Conservation (phyloP, 2,329 filamentous ascomycete genomes). For the Aureobasidium mangrovei region DNA sequence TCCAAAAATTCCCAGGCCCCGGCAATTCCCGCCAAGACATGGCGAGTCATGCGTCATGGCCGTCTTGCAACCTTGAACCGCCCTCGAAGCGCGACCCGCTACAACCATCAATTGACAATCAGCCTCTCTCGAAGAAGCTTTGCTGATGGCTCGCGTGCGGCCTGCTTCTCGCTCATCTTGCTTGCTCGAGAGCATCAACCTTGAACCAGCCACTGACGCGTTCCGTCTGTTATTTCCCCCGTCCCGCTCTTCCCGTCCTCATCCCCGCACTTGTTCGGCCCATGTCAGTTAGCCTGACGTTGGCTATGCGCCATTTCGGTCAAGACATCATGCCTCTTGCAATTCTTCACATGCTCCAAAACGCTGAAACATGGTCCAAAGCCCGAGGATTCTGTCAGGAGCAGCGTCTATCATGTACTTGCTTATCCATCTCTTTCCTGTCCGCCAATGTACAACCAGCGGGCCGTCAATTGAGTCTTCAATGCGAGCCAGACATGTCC, state of each 20-base stretch:
- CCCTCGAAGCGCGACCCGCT: no score
- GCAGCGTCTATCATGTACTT: no score
- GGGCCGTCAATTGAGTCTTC: no score
- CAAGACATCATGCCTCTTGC: background rate
- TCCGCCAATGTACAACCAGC: no score
- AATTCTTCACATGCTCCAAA: no score
- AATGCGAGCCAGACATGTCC: background rate
- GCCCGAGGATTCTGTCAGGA: no score
- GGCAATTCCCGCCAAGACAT: background rate
- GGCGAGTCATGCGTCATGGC: background rate
- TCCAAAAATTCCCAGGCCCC: background rate
- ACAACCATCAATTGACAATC: no score
- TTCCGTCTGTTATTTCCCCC: background rate
- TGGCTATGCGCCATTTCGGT: background rate
- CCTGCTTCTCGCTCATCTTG: no score
- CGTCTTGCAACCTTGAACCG: background rate
- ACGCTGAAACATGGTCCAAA: no score
- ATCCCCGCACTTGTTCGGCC: conserved; percentile 3
- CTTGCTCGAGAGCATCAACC: background rate
- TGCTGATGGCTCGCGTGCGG: no score
- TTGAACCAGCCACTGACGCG: conserved; percentile 1
- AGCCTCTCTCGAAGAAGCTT: no score
- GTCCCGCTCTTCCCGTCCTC: background rate
- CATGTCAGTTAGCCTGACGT: background rate
- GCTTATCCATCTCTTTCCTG: no score